phyloP scores from a whole-genome alignment of 495 filamentous ascomycete genomes.

The Pyrenopolyporus hunteri region DNA sequence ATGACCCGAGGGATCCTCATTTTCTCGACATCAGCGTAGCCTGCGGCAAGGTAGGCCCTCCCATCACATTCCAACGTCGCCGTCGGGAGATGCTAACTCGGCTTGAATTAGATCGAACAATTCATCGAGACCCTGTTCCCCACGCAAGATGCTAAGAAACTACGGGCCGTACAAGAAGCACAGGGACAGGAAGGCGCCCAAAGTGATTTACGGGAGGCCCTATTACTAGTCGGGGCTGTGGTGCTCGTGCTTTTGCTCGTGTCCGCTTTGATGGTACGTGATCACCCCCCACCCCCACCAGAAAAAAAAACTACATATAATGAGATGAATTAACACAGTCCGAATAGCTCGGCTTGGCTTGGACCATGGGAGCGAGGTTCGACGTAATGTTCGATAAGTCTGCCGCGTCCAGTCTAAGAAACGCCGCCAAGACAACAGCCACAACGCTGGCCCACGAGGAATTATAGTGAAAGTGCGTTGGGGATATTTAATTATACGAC shows the following conservation, averaged over 20 bases:
- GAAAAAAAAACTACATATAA: no score
- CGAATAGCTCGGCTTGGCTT: constrained; percentile 68
- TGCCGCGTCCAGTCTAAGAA: constrained; percentile 35
- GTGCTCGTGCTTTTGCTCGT: constrained; percentile 46
- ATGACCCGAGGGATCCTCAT: constrained; percentile 90
- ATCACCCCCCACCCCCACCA: background rate
- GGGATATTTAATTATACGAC: constrained; percentile 5
- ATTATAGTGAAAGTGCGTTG: constrained; percentile 41
- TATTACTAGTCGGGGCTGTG: constrained; percentile 44
- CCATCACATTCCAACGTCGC: background rate
- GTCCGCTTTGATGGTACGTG: constrained; percentile 54
- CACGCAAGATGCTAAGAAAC: constrained; percentile 58
- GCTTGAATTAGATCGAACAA: constrained; percentile 78
- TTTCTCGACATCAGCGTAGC: constrained; percentile 90
- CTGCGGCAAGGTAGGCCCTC: constrained; percentile 76
- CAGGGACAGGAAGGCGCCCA: constrained; percentile 26
- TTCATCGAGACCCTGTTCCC: constrained; percentile 97
- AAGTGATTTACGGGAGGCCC: constrained; percentile 46
- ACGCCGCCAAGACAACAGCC: constrained; percentile 31
- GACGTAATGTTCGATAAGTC: constrained; percentile 53
- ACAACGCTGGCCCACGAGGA: constrained; percentile 47
- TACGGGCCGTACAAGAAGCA: constrained; percentile 44
- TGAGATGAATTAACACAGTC: constrained; percentile 12
- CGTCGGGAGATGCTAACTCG: constrained; percentile 9
- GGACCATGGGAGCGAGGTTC: constrained; percentile 66